phyloP scores from a whole-genome alignment of 345 rosid genomes.

The Microcos paniculata region DNA sequence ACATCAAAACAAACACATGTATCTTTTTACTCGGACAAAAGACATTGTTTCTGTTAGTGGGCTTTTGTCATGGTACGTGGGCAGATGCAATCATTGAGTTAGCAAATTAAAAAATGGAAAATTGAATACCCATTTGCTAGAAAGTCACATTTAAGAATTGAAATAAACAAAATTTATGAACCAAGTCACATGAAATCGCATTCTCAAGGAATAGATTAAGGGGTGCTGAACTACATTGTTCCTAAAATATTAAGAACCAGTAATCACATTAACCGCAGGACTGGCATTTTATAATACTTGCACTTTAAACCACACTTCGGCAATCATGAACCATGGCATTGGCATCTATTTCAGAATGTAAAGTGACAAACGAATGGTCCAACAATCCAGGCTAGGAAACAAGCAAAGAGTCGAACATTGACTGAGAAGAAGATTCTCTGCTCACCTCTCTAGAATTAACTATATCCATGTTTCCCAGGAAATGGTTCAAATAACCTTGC shows the following conservation, averaged over 20 bases:
- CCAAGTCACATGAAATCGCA: background rate
- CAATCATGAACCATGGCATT: background rate
- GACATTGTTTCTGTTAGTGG: background rate
- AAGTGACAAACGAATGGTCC: background rate
- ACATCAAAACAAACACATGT: background rate
- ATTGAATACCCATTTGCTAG: background rate
- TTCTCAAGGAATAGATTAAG: background rate
- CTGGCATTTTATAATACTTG: background rate
- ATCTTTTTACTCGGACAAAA: background rate
- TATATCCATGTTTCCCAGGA: constrained; percentile 81
- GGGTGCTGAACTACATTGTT: background rate
- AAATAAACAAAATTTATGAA: background rate
- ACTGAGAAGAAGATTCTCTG: background rate
- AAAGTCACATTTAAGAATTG: background rate
- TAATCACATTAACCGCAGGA: background rate
- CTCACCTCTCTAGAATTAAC: constrained; percentile 86
- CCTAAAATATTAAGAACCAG: background rate
- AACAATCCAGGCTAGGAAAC: background rate
- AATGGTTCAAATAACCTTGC: constrained; percentile 88
- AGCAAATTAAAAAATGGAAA: background rate
- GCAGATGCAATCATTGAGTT: background rate
- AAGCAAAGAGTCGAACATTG: constrained; percentile 6
- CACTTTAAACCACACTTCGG: background rate
- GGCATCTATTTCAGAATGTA: too few relatives aligned
- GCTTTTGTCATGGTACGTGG: background rate